Base-by-base conservation (phyloP, 345 rosid species). In the Pugionium dolabratum region DNA sequence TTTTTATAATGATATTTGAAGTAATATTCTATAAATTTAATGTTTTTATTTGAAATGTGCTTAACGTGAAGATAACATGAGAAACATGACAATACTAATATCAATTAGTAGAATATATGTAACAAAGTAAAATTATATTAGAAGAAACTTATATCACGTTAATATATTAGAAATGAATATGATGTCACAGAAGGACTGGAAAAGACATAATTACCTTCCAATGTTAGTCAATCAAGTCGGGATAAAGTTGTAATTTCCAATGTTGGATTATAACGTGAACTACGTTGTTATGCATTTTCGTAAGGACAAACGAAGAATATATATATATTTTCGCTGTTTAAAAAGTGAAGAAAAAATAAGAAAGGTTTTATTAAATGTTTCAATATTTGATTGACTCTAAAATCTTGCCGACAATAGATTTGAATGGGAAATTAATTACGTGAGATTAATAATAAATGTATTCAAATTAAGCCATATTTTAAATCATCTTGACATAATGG, bases 321-420 rank as follows among this genome's bases (percentile, higher is more conserved):
- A 18, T 18, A 18, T 18, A 18, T 18, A 18, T 18, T 18, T 18
- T 18, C 18, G 18, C 18, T 18, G 18, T 18, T 18, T 18, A 18
- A 18, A 18, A 52, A 40, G 42, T 6, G 28, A 39, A 5, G 25
- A 42, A 42, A 60, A 29, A 52, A 35, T 35, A 18, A 30, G 3
- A 57, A 47, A 46, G n/a, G 34, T 54, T 30, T 6, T 18, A 18
- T 18, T 18, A 18, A 54, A 71, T 64, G 56, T n/a, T 54, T 54
- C 5, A 11, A 64, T 40, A 55, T 39, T 10, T 56, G 45, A 25
- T 48, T 64, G 53, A 64, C 58, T 39, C 30, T 40, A 40, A 49
- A 41, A 72, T 50, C 32, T 72, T 57, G 35, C 64, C 65, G 70
- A 72, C 59, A 72, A 57, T 50, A 64, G 66, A 72, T 72, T 64